Percentiles rank a stretch among this genome's conserved stretches.
Evolutionary conservation across 495 filamentous ascomycete genomes (phyloP).

Genomic region (Talaromyces trachyspermus): DNA sequence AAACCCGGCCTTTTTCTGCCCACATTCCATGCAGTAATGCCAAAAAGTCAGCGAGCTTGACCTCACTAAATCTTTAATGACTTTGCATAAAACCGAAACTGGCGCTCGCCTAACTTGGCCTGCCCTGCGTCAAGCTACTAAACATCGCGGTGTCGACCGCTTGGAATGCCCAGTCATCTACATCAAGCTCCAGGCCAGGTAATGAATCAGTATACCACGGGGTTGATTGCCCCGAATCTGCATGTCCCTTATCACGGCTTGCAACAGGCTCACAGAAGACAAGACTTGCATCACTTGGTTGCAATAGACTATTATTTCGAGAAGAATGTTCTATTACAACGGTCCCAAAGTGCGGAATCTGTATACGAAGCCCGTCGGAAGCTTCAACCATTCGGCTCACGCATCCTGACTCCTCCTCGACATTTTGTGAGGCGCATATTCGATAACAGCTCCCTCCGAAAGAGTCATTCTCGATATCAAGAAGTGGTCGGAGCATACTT

Average conservation of each 20-base stretch:
- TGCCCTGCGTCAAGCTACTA: slow-evolving; percentile 15
- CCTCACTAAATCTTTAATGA: too few relatives aligned
- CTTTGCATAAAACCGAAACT: too few relatives aligned
- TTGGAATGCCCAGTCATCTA: slow-evolving; percentile 21
- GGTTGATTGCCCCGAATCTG: background rate
- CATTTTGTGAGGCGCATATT: background rate
- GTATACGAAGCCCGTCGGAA: slow-evolving; percentile 14
- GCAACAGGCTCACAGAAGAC: background rate
- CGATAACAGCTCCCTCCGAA: slow-evolving; percentile 8
- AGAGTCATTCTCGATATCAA: slow-evolving; percentile 26
- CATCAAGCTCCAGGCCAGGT: slow-evolving; percentile 11
- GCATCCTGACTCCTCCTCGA: slow-evolving; percentile 6
- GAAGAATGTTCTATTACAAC: slow-evolving; percentile 13
- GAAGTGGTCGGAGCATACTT: slow-evolving; percentile 21
- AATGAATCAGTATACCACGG: background rate
- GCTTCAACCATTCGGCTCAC: slow-evolving; percentile 7
- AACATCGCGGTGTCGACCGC: slow-evolving; percentile 23
- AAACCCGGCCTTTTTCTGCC: too few relatives aligned
- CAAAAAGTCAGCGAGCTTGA: too few relatives aligned
- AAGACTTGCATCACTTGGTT: background rate
- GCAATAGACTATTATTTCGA: background rate
- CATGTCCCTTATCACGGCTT: background rate
- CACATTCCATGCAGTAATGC: too few relatives aligned
- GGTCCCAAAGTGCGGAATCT: slow-evolving; percentile 30
- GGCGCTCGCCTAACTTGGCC: too few relatives aligned